A percentile compares a stretch with the other conserved stretches of the same genome.
These are phyloP conservation scores for Chlamydomonas reinhardtii DNA, from an alignment of 163 green algal species.

Conservation along the genomic window DNA sequence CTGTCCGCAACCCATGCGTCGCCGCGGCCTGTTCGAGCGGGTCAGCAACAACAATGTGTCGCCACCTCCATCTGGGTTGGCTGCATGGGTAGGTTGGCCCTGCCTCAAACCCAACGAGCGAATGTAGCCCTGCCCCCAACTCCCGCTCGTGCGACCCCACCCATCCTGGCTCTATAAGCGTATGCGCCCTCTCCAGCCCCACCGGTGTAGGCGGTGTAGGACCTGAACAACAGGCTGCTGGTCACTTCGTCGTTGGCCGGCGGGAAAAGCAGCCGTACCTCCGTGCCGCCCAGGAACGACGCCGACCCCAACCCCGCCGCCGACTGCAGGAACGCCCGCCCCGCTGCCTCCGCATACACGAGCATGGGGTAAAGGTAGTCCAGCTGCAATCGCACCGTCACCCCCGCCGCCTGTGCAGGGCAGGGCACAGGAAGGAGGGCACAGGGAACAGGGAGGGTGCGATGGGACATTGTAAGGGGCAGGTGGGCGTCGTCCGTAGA, in stretches of 20 bases:
- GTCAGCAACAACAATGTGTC: not conserved
- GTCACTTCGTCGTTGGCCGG: conserved; percentile 10
- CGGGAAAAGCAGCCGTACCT: conserved; percentile 8
- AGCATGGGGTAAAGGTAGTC: conserved; percentile 21
- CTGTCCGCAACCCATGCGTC: conserved; percentile 15
- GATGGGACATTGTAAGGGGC: no score
- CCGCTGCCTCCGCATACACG: not conserved
- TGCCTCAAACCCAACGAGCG: no score
- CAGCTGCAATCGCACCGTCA: no score
- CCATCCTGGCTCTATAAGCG: no score
- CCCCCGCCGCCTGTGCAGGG: no score
- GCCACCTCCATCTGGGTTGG: not conserved
- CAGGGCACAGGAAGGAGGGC: no score
- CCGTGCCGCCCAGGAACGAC: not conserved
- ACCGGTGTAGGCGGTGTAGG: conserved; percentile 8
- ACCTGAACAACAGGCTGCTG: conserved; percentile 1
- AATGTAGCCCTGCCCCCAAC: no score
- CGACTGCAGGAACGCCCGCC: not conserved
- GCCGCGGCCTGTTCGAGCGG: not conserved
- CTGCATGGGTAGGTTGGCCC: no score
- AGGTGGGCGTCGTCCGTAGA: no score
- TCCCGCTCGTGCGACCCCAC: no score
- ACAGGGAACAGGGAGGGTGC: no score
- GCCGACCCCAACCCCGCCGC: not conserved
- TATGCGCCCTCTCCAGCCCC: no score